These are phyloP conservation scores for Ananas comosus DNA, from an alignment of 176 grass and related monocot genomes.

Conservation along the genomic window DNA sequence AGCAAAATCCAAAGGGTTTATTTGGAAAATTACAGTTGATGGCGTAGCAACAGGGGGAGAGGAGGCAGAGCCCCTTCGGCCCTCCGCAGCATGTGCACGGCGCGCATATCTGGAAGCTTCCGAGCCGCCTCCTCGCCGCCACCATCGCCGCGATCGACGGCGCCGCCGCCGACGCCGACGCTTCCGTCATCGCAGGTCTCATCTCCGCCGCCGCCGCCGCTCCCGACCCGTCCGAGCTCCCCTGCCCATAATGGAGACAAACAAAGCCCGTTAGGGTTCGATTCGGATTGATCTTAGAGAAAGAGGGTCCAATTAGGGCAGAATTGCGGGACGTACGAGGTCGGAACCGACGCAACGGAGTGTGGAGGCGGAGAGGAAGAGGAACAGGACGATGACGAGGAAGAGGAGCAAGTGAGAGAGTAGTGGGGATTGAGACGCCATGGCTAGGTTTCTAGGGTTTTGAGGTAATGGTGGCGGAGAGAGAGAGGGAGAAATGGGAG, in stretches of 20 bases:
- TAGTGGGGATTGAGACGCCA: slow-evolving; percentile 10
- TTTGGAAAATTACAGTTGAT: slow-evolving; percentile 99
- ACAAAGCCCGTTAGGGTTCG: background rate
- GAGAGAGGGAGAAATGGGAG: background rate
- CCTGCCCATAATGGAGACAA: slow-evolving; percentile 8
- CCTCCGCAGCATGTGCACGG: slow-evolving; percentile 90
- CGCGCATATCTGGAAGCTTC: slow-evolving; percentile 78
- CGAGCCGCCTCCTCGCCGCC: slow-evolving; percentile 56
- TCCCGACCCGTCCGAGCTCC: background rate
- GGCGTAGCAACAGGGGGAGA: slow-evolving; percentile 89
- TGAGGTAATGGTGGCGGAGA: background rate
- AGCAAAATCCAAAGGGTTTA: slow-evolving; percentile 87
- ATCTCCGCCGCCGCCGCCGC: slow-evolving; percentile 17
- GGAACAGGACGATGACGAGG: slow-evolving; percentile 19
- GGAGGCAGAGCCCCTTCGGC: slow-evolving; percentile 46
- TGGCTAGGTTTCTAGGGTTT: slow-evolving; percentile 11
- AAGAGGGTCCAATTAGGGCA: background rate
- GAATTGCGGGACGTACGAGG: background rate
- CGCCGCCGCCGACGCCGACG: slow-evolving; percentile 23
- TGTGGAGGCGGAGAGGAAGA: slow-evolving; percentile 27
- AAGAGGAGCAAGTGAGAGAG: slow-evolving; percentile 11
- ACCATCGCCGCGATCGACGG: slow-evolving; percentile 43
- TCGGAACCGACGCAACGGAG: slow-evolving; percentile 19
- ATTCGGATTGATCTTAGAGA: background rate
- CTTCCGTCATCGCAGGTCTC: slow-evolving; percentile 1